Percentiles rank a stretch among this genome's conserved stretches.
Evolutionary conservation across 2,329 filamentous ascomycete genomes (phyloP).

Genomic region (Talaromyces sp.): DNA sequence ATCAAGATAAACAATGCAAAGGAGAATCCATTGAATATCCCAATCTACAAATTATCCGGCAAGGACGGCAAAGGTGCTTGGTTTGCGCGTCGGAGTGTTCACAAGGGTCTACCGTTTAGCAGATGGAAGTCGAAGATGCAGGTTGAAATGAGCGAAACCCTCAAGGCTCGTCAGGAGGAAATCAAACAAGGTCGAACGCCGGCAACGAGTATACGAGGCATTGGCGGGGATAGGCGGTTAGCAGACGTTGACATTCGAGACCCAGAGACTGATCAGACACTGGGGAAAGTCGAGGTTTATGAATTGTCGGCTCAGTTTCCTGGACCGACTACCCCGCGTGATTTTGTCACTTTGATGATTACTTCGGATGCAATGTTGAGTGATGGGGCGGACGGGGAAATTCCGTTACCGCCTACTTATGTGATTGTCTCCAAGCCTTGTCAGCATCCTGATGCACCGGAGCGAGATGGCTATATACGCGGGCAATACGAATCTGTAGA

Average conservation of each 20-base stretch:
- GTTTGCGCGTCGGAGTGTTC: conserved; percentile 82
- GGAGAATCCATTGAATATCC: conserved; percentile 71
- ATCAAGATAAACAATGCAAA: conserved; percentile 55
- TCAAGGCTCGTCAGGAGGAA: conserved; percentile 64
- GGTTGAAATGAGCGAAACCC: conserved; percentile 71
- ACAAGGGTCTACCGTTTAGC: conserved; percentile 70
- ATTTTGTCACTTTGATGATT: conserved; percentile 77
- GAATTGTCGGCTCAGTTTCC: conserved; percentile 86
- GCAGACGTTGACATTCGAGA: conserved; percentile 54
- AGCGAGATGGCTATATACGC: conserved; percentile 67
- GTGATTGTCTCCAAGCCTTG: conserved; percentile 87
- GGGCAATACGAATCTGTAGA: conserved; percentile 90
- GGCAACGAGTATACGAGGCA: conserved; percentile 72
- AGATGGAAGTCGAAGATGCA: conserved; percentile 73
- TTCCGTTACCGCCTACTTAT: conserved; percentile 58
- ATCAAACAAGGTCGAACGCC: conserved; percentile 63
- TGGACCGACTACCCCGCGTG: conserved; percentile 77
- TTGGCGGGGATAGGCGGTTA: conserved; percentile 72
- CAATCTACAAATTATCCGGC: conserved; percentile 71
- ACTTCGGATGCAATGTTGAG: conserved; percentile 51
- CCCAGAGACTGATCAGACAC: conserved; percentile 11
- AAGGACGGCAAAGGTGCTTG: conserved; percentile 81
- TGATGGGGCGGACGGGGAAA: conserved; percentile 23
- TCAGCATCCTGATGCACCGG: conserved; percentile 66
- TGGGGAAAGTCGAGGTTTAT: conserved; percentile 56